These are phyloP conservation scores for Musa itinerans DNA, from an alignment of 176 grass and related monocot species.

Conservation along the genomic window DNA sequence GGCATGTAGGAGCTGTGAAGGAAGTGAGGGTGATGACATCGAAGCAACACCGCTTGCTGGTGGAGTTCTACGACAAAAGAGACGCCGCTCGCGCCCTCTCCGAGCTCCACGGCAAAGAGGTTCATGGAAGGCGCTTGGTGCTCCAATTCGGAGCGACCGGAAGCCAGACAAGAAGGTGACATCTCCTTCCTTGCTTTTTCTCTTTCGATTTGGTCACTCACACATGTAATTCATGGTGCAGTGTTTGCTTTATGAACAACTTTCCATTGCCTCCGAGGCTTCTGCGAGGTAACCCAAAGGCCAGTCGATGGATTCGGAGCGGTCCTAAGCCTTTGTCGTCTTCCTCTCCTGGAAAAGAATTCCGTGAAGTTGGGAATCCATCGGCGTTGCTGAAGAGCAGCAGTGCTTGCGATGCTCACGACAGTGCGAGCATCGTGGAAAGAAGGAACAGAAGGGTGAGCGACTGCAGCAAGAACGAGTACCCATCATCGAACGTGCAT, in stretches of 20 bases:
- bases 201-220: not conserved
- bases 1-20: constrained; percentile 53
- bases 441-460: constrained; percentile 28
- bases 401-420: not conserved
- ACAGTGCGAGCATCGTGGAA: constrained; percentile 11
- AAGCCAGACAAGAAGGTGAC: constrained; percentile 26
- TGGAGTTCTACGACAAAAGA: constrained; percentile 94
- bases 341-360: not conserved
- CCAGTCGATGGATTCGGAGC: constrained; percentile 15
- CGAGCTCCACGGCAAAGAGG: constrained; percentile 66
- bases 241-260: not conserved
- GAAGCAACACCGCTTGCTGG: constrained; percentile 50
- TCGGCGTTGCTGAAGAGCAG: constrained; percentile 30
- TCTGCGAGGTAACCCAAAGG: not conserved
- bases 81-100: constrained; percentile 49
- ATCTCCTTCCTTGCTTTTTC: not conserved
- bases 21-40: constrained; percentile 74
- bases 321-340: constrained; percentile 15
- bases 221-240: not conserved
- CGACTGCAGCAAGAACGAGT: not conserved
- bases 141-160: constrained; percentile 49
- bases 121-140: constrained; percentile 56
- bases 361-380: not conserved
- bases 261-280: constrained; percentile 14
- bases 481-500: not conserved